Conservation (phyloP, 176 grass and related monocot species). For the Pharus latifolius region DNA sequence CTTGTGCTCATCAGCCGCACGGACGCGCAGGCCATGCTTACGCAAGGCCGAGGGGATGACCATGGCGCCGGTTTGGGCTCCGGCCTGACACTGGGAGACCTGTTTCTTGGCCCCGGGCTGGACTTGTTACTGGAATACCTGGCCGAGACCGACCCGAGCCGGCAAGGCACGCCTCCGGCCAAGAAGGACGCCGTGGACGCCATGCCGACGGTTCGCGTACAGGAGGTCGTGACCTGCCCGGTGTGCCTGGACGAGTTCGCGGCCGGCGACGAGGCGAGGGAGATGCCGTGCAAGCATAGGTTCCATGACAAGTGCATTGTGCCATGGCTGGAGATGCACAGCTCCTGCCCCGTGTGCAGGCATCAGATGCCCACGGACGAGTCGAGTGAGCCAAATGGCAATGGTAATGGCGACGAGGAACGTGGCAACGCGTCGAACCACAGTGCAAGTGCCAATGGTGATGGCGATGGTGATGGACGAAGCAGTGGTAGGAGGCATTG, state of each 20-base stretch:
- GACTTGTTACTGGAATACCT: constrained; percentile 76
- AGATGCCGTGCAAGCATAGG: constrained; percentile 80
- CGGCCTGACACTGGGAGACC: constrained; percentile 48
- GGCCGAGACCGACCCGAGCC: constrained; percentile 42
- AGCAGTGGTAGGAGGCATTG: constrained; percentile 35
- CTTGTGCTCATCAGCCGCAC: constrained; percentile 22
- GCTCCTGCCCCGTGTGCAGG: constrained; percentile 85
- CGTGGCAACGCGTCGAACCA: background rate
- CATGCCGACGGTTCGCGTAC: constrained; percentile 44
- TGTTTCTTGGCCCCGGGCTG: constrained; percentile 59
- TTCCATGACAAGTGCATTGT: constrained; percentile 72
- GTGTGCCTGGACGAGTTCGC: constrained; percentile 80
- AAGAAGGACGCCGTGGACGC: constrained; percentile 64
- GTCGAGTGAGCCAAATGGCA: constrained; percentile 12
- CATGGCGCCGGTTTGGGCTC: background rate
- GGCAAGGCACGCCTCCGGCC: constrained; percentile 52
- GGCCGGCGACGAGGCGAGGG: constrained; percentile 41
- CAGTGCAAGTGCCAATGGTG: background rate
- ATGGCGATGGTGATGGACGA: constrained; percentile 4
- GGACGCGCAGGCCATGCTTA: constrained; percentile 28
- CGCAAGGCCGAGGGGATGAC: background rate
- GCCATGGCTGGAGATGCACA: constrained; percentile 81
- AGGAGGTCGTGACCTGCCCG: constrained; percentile 40
- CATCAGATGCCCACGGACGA: constrained; percentile 61
- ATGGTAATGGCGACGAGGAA: background rate